phyloP scores from a whole-genome alignment of 225 moss, liverwort and hornwort species.

The Bryoerythrophyllum caledonicum region DNA sequence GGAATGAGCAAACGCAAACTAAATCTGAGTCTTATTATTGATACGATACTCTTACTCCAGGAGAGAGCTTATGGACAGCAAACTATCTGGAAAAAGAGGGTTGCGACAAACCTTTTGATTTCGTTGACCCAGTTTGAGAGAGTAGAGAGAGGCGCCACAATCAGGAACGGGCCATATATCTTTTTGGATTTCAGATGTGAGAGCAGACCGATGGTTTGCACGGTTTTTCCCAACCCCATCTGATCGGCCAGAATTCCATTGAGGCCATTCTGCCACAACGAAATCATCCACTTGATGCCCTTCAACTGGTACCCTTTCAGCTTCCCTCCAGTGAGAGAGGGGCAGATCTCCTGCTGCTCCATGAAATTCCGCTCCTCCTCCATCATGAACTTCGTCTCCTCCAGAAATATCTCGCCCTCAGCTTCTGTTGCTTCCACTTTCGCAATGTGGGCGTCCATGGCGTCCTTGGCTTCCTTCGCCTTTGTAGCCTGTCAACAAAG shows the following conservation, averaged over 20 bases:
- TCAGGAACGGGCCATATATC: conserved; percentile 90
- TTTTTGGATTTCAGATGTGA: conserved; percentile 83
- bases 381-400: conserved; percentile 43
- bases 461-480: conserved; percentile 56
- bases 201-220: conserved; percentile 88
- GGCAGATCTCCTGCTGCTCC: conserved; percentile 75
- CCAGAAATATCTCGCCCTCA: conserved; percentile 24
- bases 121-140: conserved; percentile 94
- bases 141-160: conserved; percentile 90
- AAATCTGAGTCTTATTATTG: background rate
- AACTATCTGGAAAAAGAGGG: background rate
- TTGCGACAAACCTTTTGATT: conserved; percentile 51
- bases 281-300: conserved; percentile 98
- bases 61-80: background rate
- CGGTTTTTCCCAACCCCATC: conserved; percentile 98
- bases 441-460: conserved; percentile 48
- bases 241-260: conserved; percentile 97
- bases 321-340: conserved; percentile 79
- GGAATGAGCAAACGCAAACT: no score
- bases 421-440: conserved; percentile 46
- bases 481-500: conserved; percentile 39
- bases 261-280: conserved; percentile 94
- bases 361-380: conserved; percentile 64
- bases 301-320: conserved; percentile 85
- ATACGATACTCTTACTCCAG: background rate